phyloP scores from a whole-genome alignment of 352 stramenopile species.

The Blastocystis sp. region DNA sequence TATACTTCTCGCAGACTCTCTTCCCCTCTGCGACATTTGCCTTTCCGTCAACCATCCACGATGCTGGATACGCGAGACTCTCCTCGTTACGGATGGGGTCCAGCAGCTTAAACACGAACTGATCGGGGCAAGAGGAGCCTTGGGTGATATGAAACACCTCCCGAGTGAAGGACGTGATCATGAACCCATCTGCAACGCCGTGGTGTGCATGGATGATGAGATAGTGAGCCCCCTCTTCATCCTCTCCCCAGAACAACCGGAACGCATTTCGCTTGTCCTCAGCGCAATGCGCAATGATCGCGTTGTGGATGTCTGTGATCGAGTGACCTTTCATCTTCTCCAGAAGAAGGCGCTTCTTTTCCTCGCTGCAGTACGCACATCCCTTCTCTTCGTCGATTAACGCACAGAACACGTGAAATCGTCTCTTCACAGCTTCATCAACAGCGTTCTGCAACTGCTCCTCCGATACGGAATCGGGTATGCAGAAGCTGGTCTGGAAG shows the following conservation, averaged over 20 bases:
- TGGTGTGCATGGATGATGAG: constrained; percentile 53
- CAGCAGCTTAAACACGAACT: not conserved
- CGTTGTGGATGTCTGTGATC: constrained; percentile 10
- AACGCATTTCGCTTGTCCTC: not conserved
- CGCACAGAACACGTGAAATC: constrained; percentile 8
- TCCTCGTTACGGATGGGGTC: not conserved
- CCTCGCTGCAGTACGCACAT: not conserved
- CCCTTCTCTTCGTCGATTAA: not conserved
- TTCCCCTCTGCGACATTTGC: not conserved
- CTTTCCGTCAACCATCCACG: not conserved
- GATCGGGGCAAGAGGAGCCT: not conserved
- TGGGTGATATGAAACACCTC: not conserved
- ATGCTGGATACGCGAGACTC: not conserved
- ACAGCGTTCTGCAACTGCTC: not conserved
- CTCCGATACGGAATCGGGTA: not conserved
- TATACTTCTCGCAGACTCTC: not conserved
- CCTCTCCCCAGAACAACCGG: constrained; percentile 3
- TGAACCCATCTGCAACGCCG: constrained; percentile 52
- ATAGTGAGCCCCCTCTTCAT: constrained; percentile 4
- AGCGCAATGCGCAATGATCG: not conserved
- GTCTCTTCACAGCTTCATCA: not conserved
- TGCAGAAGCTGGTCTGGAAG: constrained; percentile 43
- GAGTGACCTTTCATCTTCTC: not conserved
- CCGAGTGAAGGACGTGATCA: constrained; percentile 43
- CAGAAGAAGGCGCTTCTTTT: not conserved